Evolutionary conservation across 345 rosid species (phyloP).

Genomic region (Brassica carinata): DNA sequence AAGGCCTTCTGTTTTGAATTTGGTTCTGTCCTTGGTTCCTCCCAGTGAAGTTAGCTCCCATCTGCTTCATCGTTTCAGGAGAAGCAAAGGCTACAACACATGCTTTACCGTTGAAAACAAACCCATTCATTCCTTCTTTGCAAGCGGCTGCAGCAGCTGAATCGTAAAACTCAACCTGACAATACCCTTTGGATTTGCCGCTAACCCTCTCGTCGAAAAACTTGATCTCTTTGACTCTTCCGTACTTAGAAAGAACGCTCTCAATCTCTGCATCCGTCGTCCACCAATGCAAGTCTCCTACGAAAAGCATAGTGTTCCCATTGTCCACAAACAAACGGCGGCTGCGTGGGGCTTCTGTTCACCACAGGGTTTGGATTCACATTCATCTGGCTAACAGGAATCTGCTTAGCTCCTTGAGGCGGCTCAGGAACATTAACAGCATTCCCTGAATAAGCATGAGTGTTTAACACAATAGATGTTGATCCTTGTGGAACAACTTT

Average conservation of each 20-base stretch:
- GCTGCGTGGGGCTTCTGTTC: slow-evolving; percentile 62
- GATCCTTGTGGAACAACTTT: slow-evolving; percentile 55
- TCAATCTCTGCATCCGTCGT: slow-evolving; percentile 89
- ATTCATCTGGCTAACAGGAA: slow-evolving; percentile 57
- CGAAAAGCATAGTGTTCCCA: slow-evolving; percentile 75
- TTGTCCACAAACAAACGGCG: slow-evolving; percentile 59
- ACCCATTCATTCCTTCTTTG: slow-evolving; percentile 83
- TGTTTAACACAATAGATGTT: slow-evolving; percentile 45
- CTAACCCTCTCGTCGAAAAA: slow-evolving; percentile 87
- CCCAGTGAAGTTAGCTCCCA: slow-evolving; percentile 71
- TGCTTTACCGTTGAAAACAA: slow-evolving; percentile 69
- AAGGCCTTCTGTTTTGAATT: slow-evolving; percentile 70
- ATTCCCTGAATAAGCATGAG: too few relatives aligned
- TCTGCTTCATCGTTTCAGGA: slow-evolving; percentile 75
- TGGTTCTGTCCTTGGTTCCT: slow-evolving; percentile 68
- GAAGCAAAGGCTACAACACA: slow-evolving; percentile 88
- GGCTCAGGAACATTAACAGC: slow-evolving; percentile 49
- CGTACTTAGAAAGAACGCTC: slow-evolving; percentile 65
- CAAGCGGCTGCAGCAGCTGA: slow-evolving; percentile 67
- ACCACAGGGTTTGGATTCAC: slow-evolving; percentile 45
- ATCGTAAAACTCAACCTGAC: slow-evolving; percentile 87
- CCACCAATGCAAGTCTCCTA: slow-evolving; percentile 92
- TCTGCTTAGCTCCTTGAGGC: slow-evolving; percentile 55
- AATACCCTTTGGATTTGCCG: slow-evolving; percentile 88
- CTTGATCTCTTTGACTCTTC: slow-evolving; percentile 79